Evolutionary conservation across 1,139 yeast genomes (phyloP).

Genomic region (Tardiomyces blankii): DNA sequence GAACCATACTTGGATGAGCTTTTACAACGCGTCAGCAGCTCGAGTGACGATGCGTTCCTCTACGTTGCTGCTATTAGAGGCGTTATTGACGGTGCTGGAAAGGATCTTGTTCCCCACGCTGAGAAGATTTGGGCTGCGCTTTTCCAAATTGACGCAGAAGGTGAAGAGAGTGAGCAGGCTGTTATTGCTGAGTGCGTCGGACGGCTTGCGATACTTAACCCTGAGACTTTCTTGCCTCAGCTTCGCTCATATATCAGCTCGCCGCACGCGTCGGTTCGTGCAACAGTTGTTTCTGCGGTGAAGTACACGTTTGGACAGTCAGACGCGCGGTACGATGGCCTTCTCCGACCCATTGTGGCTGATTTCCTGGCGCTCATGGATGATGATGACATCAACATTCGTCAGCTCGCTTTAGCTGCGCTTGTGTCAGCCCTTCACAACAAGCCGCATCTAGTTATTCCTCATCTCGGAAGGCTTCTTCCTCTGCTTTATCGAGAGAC

Average conservation of each 20-base stretch:
- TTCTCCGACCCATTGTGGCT: slow-evolving; percentile 24
- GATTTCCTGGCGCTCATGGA: slow-evolving; percentile 28
- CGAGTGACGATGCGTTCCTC: slow-evolving; percentile 21
- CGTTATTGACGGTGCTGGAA: slow-evolving; percentile 21
- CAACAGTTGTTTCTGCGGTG: slow-evolving; percentile 27
- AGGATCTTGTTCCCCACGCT: slow-evolving; percentile 1
- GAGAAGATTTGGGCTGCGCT: slow-evolving; percentile 8
- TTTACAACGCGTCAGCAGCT: slow-evolving; percentile 19
- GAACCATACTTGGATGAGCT: slow-evolving; percentile 27
- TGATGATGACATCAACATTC: slow-evolving; percentile 17
- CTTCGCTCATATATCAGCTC: slow-evolving; percentile 15
- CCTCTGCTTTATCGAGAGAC: slow-evolving; percentile 48
- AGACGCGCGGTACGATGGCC: slow-evolving; percentile 15
- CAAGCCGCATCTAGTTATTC: slow-evolving; percentile 40
- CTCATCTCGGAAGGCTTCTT: slow-evolving; percentile 39
- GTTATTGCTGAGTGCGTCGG: slow-evolving; percentile 31
- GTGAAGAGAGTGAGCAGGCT: slow-evolving; percentile 22
- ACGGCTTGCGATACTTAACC: slow-evolving; percentile 20
- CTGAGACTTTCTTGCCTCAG: slow-evolving; percentile 19
- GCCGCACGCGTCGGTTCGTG: slow-evolving; percentile 14
- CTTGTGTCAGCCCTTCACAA: slow-evolving; percentile 52
- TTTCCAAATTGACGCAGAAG: slow-evolving; percentile 11
- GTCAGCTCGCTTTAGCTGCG: slow-evolving; percentile 50
- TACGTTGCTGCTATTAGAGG: slow-evolving; percentile 32
- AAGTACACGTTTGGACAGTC: slow-evolving; percentile 24